A percentile compares a stretch with the other conserved stretches of the same genome.
Conservation (phyloP, 2,329 filamentous ascomycete species). For the Thermomyces lanuginosus region DNA sequence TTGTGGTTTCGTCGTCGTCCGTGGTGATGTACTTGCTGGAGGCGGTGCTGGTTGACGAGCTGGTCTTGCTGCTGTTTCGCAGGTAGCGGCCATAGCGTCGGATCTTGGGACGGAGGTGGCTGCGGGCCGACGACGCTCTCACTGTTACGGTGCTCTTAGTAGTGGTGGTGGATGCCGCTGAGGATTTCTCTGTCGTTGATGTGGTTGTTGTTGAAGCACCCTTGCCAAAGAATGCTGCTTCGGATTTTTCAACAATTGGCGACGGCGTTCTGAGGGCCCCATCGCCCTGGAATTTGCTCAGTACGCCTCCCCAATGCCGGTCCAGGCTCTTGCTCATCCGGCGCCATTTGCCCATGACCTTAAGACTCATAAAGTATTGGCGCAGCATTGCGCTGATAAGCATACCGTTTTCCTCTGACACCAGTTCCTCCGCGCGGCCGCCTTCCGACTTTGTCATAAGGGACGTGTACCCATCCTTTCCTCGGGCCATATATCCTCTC, state of each 20-base stretch:
- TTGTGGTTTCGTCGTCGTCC: not conserved
- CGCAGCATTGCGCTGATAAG: constrained; percentile 73
- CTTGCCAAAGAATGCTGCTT: constrained; percentile 12
- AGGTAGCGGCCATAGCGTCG: constrained; percentile 6
- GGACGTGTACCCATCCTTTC: constrained; percentile 69
- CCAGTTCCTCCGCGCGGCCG: constrained; percentile 58
- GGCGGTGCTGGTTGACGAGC: constrained; percentile 1
- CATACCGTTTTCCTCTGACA: constrained; percentile 74
- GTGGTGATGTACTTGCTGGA: not conserved
- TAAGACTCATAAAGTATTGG: constrained; percentile 80
- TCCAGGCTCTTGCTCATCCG: constrained; percentile 48
- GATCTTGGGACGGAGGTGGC: constrained; percentile 3
- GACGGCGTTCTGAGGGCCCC: constrained; percentile 34
- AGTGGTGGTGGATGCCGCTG: constrained; percentile 1
- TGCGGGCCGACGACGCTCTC: too few species aligned
- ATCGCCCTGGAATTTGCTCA: constrained; percentile 40
- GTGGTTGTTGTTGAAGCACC: constrained; percentile 26
- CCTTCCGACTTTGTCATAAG: constrained; percentile 63
- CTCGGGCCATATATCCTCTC: constrained; percentile 73
- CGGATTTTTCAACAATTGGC: constrained; percentile 7
- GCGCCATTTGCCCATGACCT: constrained; percentile 65
- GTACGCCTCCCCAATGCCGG: constrained; percentile 50
- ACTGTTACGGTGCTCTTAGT: constrained; percentile 2
- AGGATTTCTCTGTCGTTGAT: not conserved
- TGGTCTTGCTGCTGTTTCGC: too few species aligned